These are phyloP conservation scores for Trichoderma harzianum DNA, from an alignment of 2,329 filamentous ascomycete genomes.

Conservation along the genomic window DNA sequence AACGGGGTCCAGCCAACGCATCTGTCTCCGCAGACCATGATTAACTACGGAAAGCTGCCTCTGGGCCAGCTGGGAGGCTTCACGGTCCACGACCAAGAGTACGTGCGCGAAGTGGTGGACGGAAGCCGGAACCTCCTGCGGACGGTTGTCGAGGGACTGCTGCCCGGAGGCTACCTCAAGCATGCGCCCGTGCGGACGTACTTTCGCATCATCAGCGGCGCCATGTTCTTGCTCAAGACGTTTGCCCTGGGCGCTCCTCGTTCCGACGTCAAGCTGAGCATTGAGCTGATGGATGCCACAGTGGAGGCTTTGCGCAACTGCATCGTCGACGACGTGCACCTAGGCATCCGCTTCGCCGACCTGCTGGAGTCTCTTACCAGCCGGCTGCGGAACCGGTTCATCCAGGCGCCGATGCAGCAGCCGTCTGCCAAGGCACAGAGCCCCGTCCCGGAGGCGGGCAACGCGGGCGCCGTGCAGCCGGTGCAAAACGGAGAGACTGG, in stretches of 20 bases:
- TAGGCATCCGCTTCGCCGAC: constrained; percentile 80
- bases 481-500: constrained; percentile 26
- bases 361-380: constrained; percentile 76
- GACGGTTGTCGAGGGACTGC: constrained; percentile 72
- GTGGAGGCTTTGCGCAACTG: constrained; percentile 72
- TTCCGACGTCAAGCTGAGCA: constrained; percentile 71
- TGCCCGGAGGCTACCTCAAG: constrained; percentile 72
- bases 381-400: constrained; percentile 70
- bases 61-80: constrained; percentile 63
- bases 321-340: constrained; percentile 80
- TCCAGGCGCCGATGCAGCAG: constrained; percentile 54
- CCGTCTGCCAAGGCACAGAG: constrained; percentile 41
- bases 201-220: constrained; percentile 80
- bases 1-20: constrained; percentile 32
- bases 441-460: constrained; percentile 36
- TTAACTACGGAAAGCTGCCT: constrained; percentile 62
- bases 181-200: constrained; percentile 82
- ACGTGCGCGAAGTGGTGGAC: constrained; percentile 72
- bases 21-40: constrained; percentile 61
- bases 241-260: constrained; percentile 78
- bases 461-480: constrained; percentile 22
- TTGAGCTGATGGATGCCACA: constrained; percentile 70
- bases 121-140: constrained; percentile 73
- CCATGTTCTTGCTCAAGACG: constrained; percentile 81
- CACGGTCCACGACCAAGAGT: constrained; percentile 65